Evolutionary conservation across 1,284 basidiomycete genomes (phyloP).

Genomic region (Termitomyces sp.): DNA sequence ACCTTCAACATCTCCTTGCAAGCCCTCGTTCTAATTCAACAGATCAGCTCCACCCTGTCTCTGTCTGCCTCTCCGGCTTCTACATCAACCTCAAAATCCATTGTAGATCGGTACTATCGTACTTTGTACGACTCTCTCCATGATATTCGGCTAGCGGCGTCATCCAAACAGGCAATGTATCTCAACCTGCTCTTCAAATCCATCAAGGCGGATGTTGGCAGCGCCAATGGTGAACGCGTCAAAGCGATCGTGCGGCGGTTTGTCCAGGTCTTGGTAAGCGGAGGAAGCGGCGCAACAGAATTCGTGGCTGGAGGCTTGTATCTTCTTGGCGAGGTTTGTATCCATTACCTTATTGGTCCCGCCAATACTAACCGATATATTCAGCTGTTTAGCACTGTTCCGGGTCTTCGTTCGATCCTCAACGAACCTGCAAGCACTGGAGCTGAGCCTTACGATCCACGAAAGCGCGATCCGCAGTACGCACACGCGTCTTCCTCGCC

Average conservation of each 20-base stretch:
- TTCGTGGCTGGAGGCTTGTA: conserved; percentile 89
- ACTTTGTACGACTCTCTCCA: conserved; percentile 87
- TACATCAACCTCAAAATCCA: conserved; percentile 42
- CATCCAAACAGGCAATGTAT: conserved; percentile 97
- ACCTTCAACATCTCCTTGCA: conserved; percentile 97
- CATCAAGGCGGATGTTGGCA: conserved; percentile 71
- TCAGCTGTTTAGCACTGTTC: conserved; percentile 73
- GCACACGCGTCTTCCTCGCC: conserved; percentile 81
- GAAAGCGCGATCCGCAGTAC: conserved; percentile 89
- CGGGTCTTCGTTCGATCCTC: conserved; percentile 68
- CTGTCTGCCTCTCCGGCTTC: conserved; percentile 32
- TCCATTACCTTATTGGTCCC: neutral
- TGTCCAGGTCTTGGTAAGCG: conserved; percentile 74
- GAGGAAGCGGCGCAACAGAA: conserved; percentile 72
- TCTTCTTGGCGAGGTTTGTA: conserved; percentile 65
- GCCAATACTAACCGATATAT: neutral
- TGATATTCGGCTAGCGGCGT: conserved; percentile 76
- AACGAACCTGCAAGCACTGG: conserved; percentile 36
- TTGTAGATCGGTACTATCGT: conserved; percentile 86
- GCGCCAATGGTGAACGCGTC: conserved; percentile 46
- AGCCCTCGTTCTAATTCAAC: conserved; percentile 88
- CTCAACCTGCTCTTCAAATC: conserved; percentile 94
- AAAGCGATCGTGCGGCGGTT: conserved; percentile 86
- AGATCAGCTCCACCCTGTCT: conserved; percentile 61
- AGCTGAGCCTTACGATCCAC: conserved; percentile 70